A percentile compares a stretch with the other conserved stretches of the same genome.
Evolutionary conservation across 2,329 filamentous ascomycete species (phyloP).

Genomic region (Mycosphaerella sp.): DNA sequence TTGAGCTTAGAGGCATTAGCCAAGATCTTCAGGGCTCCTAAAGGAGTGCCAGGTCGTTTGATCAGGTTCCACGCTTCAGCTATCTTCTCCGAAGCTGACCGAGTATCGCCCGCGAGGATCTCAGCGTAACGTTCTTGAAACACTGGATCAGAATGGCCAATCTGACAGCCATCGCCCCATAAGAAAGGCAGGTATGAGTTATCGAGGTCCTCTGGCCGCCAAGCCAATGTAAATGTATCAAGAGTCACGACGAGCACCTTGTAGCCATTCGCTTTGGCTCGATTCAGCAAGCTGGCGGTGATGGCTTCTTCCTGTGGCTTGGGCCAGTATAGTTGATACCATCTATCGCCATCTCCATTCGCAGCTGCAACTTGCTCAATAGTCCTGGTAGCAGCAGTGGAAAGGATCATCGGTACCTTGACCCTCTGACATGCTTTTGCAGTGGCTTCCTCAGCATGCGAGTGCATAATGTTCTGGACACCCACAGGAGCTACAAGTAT

Average conservation of each 20-base stretch:
- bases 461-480: constrained; percentile 62
- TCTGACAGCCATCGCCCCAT: constrained; percentile 45
- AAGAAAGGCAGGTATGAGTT: constrained; percentile 22
- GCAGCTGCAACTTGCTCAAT: constrained; percentile 62
- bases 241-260: constrained; percentile 64
- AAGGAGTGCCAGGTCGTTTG: constrained; percentile 33
- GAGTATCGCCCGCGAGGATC: constrained; percentile 32
- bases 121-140: constrained; percentile 50
- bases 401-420: constrained; percentile 60
- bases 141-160: constrained; percentile 54
- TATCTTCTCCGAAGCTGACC: constrained; percentile 32
- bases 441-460: constrained; percentile 58
- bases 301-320: constrained; percentile 57
- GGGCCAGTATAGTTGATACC: constrained; percentile 57
- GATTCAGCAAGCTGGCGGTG: constrained; percentile 56
- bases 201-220: constrained; percentile 50
- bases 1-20: constrained; percentile 33
- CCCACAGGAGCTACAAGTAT: constrained; percentile 63
- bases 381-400: constrained; percentile 56
- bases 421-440: constrained; percentile 57
- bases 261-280: constrained; percentile 58
- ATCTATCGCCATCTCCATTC: constrained; percentile 41
- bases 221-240: constrained; percentile 63
- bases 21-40: constrained; percentile 32
- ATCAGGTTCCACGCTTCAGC: constrained; percentile 36